A percentile compares a stretch with the other conserved stretches of the same genome.
Conservation (phyloP, 2,329 filamentous ascomycete species). For the Coccinonectria pachysandricola region DNA sequence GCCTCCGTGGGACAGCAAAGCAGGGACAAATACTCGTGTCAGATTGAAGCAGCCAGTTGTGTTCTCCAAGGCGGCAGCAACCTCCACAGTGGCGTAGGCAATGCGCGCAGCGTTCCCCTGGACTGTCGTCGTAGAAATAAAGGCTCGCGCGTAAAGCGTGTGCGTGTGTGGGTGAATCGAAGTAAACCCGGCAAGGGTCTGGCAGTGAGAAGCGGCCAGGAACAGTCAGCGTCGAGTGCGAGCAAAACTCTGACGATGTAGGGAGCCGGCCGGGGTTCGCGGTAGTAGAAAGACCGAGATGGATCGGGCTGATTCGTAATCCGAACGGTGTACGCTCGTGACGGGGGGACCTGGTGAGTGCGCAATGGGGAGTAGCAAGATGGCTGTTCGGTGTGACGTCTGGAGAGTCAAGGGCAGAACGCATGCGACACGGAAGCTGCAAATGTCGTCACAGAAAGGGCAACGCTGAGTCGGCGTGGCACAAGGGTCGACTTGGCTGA, state of each 20-base stretch:
- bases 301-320: constrained; percentile 24
- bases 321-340: constrained; percentile 11
- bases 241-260: constrained; percentile 12
- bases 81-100: constrained; percentile 14
- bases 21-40: constrained; percentile 14
- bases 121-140: constrained; percentile 6
- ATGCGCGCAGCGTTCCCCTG: constrained; percentile 9
- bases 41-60: constrained; percentile 10
- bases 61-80: constrained; percentile 9
- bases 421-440: constrained; percentile 10
- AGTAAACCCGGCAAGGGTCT: too few relatives aligned
- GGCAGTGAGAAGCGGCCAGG: too few relatives aligned
- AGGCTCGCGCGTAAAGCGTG: constrained; percentile 8
- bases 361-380: constrained; percentile 18
- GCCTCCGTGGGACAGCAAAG: constrained; percentile 22
- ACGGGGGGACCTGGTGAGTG: too few relatives aligned
- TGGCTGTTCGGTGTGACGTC: constrained; percentile 16
- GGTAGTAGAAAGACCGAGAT: constrained; percentile 12
- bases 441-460: constrained; percentile 10
- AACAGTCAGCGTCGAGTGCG: constrained; percentile 14
- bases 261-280: constrained; percentile 15
- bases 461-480: constrained; percentile 3
- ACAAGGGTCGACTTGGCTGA: too few relatives aligned
- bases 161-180: too few relatives aligned
- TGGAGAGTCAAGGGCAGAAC: constrained; percentile 13